Base-by-base conservation (phyloP, 345 rosid species). In the Leavenworthia alabamica region DNA sequence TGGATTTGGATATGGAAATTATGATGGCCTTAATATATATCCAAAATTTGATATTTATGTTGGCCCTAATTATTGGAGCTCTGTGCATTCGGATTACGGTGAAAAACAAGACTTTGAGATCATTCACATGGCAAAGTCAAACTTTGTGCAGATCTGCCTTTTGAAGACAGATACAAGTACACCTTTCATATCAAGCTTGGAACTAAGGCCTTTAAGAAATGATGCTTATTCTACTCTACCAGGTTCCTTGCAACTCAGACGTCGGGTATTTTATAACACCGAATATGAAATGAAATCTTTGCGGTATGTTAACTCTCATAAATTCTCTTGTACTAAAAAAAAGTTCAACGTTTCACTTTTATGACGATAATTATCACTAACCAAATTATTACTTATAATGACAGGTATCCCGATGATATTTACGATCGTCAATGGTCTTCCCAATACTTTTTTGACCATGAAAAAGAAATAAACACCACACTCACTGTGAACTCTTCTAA, bases 141-240 rank as follows among this genome's bases (percentile, higher is more conserved):
- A 61, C 3, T 29, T 41, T 13, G 23, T 78, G 7, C 53, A 73
- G 32, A 27, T 83, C 14, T 86, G 89, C 40, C 74, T 78, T 0
- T 77, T 77, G 8, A 79, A 83, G 1, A 65, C 62, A 3, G 62
- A 40, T 31, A 0, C 45, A 29, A 78, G 76, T 3, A 44, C 68
- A 10, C 85, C 83, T 19, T 79, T 84, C 54, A 67, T 81, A 31
- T 75, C 82, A 5, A 53, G 52, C 2, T 52, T 82, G 24, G 85
- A 84, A 5, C 24, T 80, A 4, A 71, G 86, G 68, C 71, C 33
- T 23, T 4, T 78, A n/a, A 55, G 40, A 9, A 60, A 14, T 56
- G 40, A 46, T 15, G 14, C 17, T 11, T 64, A 68, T 13, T 2
- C 0, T 7, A 51, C 62, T 1, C 6, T 36, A 52, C n/a, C 46